These are phyloP conservation scores for Penicillium verrucosum DNA, from an alignment of 2,329 filamentous ascomycete genomes.

Conservation along the genomic window DNA sequence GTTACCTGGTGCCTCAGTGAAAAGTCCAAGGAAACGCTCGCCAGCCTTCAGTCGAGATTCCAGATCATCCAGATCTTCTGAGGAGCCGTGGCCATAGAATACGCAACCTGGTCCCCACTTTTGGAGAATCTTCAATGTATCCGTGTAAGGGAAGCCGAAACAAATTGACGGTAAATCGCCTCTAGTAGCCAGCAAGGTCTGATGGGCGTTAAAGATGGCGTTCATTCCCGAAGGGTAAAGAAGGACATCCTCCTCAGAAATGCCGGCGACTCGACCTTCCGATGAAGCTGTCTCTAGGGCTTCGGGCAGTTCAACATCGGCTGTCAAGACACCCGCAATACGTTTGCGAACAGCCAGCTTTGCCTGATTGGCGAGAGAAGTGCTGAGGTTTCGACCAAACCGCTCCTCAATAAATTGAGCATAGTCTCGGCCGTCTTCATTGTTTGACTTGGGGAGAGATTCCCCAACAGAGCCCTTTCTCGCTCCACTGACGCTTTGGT, in stretches of 20 bases:
- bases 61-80: constrained; percentile 77
- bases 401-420: constrained; percentile 85
- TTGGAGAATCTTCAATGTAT: constrained; percentile 89
- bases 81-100: constrained; percentile 81
- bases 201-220: constrained; percentile 85
- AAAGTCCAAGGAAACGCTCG: constrained; percentile 76
- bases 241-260: constrained; percentile 83
- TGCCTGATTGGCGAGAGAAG: constrained; percentile 74
- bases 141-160: constrained; percentile 96
- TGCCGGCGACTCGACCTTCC: constrained; percentile 47
- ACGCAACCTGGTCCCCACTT: constrained; percentile 88
- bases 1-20: constrained; percentile 94
- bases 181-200: constrained; percentile 63
- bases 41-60: constrained; percentile 68
- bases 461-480: constrained; percentile 53
- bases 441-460: constrained; percentile 19
- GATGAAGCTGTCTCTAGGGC: constrained; percentile 47
- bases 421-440: constrained; percentile 61
- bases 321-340: constrained; percentile 80
- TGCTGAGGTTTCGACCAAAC: constrained; percentile 85
- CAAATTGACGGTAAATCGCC: constrained; percentile 73
- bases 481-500: constrained; percentile 53
- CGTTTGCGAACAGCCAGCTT: constrained; percentile 80
- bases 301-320: constrained; percentile 64
- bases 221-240: constrained; percentile 92